These are phyloP conservation scores for Boletus rubropictus DNA, from an alignment of 768 basidiomycete species.

Conservation along the genomic window DNA sequence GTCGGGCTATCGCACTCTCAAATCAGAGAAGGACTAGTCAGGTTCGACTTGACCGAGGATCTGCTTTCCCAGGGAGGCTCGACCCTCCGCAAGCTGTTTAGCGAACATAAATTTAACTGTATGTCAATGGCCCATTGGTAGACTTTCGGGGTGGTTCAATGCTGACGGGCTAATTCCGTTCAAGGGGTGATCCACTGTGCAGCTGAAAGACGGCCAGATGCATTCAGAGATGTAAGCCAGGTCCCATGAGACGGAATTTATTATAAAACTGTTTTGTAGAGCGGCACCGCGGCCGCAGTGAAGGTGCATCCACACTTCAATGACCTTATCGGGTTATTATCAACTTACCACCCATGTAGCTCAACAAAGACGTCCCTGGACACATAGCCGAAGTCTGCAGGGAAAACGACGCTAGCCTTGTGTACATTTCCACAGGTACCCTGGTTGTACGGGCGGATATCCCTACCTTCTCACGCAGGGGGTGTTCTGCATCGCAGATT, in stretches of 20 bases:
- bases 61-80: conserved; percentile 33
- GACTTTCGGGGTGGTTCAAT: neutral
- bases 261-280: neutral
- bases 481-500: conserved; percentile 47
- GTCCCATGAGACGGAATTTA: neutral
- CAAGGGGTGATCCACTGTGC: conserved; percentile 92
- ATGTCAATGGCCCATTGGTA: conserved; percentile 25
- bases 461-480: conserved; percentile 6
- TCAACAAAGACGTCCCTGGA: conserved; percentile 75
- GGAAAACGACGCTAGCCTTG: conserved; percentile 56
- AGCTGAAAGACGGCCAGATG: conserved; percentile 89
- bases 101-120: conserved; percentile 64
- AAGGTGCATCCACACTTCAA: conserved; percentile 38
- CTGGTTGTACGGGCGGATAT: neutral
- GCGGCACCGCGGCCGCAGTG: conserved; percentile 62
- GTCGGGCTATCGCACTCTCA: conserved; percentile 73
- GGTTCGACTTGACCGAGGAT: conserved; percentile 65
- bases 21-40: conserved; percentile 43
- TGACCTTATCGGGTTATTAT: neutral
- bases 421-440: conserved; percentile 91
- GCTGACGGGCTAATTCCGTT: conserved; percentile 4
- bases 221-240: conserved; percentile 72
- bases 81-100: conserved; percentile 45
- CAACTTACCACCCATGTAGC: conserved; percentile 37
- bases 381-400: conserved; percentile 64